Evolutionary conservation across 176 grass and related monocot species (phyloP), one percentile per base, ranked within the genome.

Genomic region (Zea luxurians): DNA sequence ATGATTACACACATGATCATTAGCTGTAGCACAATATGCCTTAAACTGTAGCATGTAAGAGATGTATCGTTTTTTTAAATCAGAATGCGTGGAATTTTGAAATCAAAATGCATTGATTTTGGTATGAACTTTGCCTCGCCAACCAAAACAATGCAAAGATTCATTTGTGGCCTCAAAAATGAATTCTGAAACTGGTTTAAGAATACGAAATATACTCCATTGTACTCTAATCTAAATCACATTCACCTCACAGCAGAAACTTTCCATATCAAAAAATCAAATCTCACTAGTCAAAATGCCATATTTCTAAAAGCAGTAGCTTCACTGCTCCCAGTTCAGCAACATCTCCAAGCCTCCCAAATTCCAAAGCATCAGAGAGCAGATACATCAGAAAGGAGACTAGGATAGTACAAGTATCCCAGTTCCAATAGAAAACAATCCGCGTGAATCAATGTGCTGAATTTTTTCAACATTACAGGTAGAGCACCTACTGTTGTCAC

Each of bases 381-480:
- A 66, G 7, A 21, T 13, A 52, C 52, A 74, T 68, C 67, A 44
- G 4, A 49, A 36, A 16, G 8, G 7, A 80, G n/a, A 18, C 48
- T 63, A 69, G 34, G 0, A 78, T 7, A 7, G 61, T 52, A 21
- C 17, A 74, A 60, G 17, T 27, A 34, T 17, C 53, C 40, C 12
- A 88, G 12, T 37, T 61, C 54, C 13, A 74, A 55, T 5, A 74
- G 52, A 13, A 83, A 74, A 38, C 37, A 38, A 79, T 54, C 7
- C 1, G 0, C 4, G 0, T 38, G 47, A 41, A 66, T 43, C 42
- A 36, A 49, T 68, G 41, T 4, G 36, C 17, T 43, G 42, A 59
- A 12, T 10, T 34, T 44, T 48, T 68, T 18, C 49, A 18, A 5
- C 10, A 11, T 10, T 71, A 37, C 27, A 2, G 16, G 36, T 13